Conservation (phyloP, 2,329 filamentous ascomycete species). For the Metarhizium guizhouense region DNA sequence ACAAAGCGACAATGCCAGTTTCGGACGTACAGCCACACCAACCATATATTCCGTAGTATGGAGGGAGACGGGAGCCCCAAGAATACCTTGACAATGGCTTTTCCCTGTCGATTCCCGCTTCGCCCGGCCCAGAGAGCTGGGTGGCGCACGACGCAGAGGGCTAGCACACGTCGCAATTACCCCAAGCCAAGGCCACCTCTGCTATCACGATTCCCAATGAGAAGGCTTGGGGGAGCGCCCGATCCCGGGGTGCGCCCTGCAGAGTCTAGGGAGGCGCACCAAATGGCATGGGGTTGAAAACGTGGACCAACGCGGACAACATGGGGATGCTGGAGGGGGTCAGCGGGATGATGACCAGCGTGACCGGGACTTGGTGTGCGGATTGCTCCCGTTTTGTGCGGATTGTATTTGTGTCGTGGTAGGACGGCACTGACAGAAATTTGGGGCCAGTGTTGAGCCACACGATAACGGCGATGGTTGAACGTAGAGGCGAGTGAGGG, state of each 20-base stretch:
- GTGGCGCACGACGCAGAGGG: neutral
- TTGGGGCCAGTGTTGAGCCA: neutral
- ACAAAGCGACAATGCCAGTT: neutral
- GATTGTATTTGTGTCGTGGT: too few species aligned
- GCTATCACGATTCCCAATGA: neutral
- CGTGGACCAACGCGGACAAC: neutral
- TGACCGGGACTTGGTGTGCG: neutral
- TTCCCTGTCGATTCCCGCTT: too few species aligned
- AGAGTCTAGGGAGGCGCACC: neutral
- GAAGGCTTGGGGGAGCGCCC: neutral
- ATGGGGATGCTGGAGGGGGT: neutral
- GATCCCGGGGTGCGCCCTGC: neutral
- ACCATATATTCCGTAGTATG: too few species aligned
- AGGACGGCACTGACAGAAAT: too few species aligned
- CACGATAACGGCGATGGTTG: neutral
- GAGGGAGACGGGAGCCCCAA: too few species aligned
- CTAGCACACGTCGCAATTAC: neutral
- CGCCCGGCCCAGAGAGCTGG: neutral
- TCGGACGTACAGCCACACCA: too few species aligned
- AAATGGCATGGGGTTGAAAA: neutral
- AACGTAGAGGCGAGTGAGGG: neutral
- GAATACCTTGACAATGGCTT: too few species aligned
- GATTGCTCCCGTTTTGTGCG: too few species aligned
- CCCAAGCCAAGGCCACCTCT: neutral
- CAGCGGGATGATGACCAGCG: neutral